phyloP scores from a whole-genome alignment of 1,284 basidiomycete species.

The Mycena citricolor region DNA sequence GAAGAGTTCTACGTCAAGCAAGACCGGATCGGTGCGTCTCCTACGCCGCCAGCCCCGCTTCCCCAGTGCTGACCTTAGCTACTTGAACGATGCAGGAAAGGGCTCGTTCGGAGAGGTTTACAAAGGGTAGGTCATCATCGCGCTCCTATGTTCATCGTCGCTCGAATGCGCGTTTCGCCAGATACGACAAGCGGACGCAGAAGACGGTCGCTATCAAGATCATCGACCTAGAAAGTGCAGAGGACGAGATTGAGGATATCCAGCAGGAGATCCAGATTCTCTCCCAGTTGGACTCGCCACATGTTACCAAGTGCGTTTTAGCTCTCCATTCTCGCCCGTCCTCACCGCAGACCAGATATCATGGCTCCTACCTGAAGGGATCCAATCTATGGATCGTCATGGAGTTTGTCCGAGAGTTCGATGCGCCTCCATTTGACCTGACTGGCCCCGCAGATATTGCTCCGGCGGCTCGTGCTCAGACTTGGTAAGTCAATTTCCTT shows the following conservation, averaged over 20 bases:
- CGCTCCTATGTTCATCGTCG: slow-evolving; percentile 17
- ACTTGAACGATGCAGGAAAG: slow-evolving; percentile 67
- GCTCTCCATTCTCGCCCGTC: slow-evolving; percentile 24
- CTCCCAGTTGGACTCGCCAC: slow-evolving; percentile 93
- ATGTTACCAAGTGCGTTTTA: slow-evolving; percentile 84
- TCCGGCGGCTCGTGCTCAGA: slow-evolving; percentile 86
- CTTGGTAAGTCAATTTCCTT: slow-evolving; percentile 49
- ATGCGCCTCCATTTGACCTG: background rate
- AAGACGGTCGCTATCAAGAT: slow-evolving; percentile 98
- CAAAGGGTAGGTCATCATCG: slow-evolving; percentile 68
- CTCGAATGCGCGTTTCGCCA: slow-evolving; percentile 32
- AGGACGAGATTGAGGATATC: slow-evolving; percentile 99
- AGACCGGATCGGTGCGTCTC: slow-evolving; percentile 83
- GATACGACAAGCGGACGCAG: slow-evolving; percentile 90
- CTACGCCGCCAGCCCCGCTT: slow-evolving; percentile 20
- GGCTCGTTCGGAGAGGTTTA: slow-evolving; percentile 98
- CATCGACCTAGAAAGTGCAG: slow-evolving; percentile 97
- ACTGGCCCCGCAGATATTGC: slow-evolving; percentile 59
- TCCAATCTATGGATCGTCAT: slow-evolving; percentile 99
- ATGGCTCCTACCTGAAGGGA: slow-evolving; percentile 94
- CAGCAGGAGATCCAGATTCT: slow-evolving; percentile 99
- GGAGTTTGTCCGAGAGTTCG: slow-evolving; percentile 73
- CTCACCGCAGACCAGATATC: slow-evolving; percentile 58
- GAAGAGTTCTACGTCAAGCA: slow-evolving; percentile 96
- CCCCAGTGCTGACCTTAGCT: slow-evolving; percentile 8